phyloP scores from a whole-genome alignment of 1,284 basidiomycete genomes.

The Meripilus lineatus region DNA sequence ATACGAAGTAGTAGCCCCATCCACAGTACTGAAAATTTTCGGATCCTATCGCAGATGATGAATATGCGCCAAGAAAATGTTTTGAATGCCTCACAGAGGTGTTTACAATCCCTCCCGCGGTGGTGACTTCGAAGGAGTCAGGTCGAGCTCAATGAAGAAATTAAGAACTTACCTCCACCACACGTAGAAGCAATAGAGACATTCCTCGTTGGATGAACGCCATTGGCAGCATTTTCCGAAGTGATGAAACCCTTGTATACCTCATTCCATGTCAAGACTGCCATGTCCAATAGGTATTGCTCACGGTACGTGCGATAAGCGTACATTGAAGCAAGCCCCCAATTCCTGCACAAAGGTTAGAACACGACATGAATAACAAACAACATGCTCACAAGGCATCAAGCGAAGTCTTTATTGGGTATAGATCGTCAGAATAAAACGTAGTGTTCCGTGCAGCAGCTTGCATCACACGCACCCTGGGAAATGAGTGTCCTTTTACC shows the following conservation, averaged over 20 bases:
- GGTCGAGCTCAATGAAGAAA: too few species aligned
- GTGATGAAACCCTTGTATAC: conserved; percentile 1
- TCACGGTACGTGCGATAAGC: conserved; percentile 11
- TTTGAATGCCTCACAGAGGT: neutral
- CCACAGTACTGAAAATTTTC: neutral
- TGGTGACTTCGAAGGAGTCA: neutral
- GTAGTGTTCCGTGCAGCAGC: too few species aligned
- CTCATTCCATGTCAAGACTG: conserved; percentile 5
- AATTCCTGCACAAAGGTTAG: conserved; percentile 3
- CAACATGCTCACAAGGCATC: too few species aligned
- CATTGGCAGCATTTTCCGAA: neutral
- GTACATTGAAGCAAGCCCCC: conserved; percentile 8
- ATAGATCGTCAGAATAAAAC: too few species aligned
- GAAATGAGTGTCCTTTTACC: too few species aligned
- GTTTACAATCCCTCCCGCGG: conserved; percentile 6
- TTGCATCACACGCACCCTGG: too few species aligned
- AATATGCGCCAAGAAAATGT: too few species aligned
- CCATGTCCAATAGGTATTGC: conserved; percentile 6
- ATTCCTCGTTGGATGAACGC: neutral
- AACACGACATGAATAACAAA: too few species aligned
- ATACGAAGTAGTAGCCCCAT: neutral
- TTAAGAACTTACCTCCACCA: conserved; percentile 1
- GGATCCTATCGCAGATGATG: too few species aligned
- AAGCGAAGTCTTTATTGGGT: too few species aligned
- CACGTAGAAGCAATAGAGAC: conserved; percentile 1